phyloP scores from a whole-genome alignment of 108 stramenopile species.

The Nannochloropsis salina region DNA sequence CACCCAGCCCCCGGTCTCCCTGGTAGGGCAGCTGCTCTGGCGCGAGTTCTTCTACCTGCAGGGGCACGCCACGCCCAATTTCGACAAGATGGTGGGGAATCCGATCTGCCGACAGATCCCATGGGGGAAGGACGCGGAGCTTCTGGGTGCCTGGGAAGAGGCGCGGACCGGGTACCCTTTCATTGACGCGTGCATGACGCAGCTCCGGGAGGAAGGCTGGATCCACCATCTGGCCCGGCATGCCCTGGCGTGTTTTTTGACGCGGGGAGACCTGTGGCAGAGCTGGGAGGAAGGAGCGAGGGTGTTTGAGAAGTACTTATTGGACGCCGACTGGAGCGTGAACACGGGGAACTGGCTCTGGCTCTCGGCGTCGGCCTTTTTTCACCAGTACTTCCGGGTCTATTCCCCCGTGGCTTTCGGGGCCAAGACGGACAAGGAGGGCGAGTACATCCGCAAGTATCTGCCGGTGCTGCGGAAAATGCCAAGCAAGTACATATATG shows the following conservation, averaged over 20 bases:
- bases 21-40: slow-evolving; percentile 90
- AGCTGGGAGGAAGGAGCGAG: slow-evolving; percentile 84
- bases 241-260: slow-evolving; percentile 93
- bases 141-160: slow-evolving; percentile 75
- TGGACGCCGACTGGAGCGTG: slow-evolving; percentile 87
- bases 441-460: slow-evolving; percentile 75
- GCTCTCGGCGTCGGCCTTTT: slow-evolving; percentile 66
- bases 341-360: slow-evolving; percentile 96
- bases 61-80: slow-evolving; percentile 62
- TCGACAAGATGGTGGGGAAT: slow-evolving; percentile 71
- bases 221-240: slow-evolving; percentile 92
- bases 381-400: slow-evolving; percentile 46
- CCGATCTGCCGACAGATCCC: slow-evolving; percentile 60
- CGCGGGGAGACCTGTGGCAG: slow-evolving; percentile 89
- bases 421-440: slow-evolving; percentile 83
- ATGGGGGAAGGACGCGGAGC: slow-evolving; percentile 53
- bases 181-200: slow-evolving; percentile 92
- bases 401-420: slow-evolving; percentile 81
- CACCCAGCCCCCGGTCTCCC: slow-evolving; percentile 81
- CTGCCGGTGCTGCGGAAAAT: slow-evolving; percentile 57
- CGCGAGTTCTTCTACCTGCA: slow-evolving; percentile 84
- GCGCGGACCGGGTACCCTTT: slow-evolving; percentile 89
- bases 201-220: slow-evolving; percentile 82
- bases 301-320: slow-evolving; percentile 59
- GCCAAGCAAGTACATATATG: slow-evolving; percentile 88